Conservation (phyloP, 2,329 filamentous ascomycete genomes). For the Grosmannia huntii region DNA sequence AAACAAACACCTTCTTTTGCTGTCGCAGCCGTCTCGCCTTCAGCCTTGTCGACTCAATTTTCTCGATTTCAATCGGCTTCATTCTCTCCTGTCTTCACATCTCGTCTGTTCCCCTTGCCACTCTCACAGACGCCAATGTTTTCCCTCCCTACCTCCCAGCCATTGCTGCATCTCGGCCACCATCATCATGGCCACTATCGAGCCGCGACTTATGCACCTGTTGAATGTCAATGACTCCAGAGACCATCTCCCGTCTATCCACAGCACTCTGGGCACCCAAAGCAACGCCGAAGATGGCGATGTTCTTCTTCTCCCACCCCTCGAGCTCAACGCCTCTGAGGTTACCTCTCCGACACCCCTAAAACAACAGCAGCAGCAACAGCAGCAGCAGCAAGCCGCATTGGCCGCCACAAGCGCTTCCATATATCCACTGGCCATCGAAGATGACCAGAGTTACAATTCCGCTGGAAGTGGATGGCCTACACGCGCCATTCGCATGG, state of each 20-base stretch:
- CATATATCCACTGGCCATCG: not conserved
- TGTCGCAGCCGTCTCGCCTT: not conserved
- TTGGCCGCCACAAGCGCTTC: not conserved
- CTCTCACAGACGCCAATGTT: slow-evolving; percentile 22
- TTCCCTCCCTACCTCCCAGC: slow-evolving; percentile 12
- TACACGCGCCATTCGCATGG: slow-evolving; percentile 4
- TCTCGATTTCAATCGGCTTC: not conserved
- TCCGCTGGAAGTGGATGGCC: slow-evolving; percentile 1
- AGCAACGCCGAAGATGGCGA: slow-evolving; percentile 6
- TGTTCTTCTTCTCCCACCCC: slow-evolving; percentile 30
- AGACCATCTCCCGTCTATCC: slow-evolving; percentile 12
- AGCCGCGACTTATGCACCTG: slow-evolving; percentile 53
- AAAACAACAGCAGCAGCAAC: not conserved
- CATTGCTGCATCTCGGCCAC: slow-evolving; percentile 41
- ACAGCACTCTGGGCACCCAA: slow-evolving; percentile 29
- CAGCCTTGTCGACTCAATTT: not conserved
- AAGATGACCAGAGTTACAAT: not conserved
- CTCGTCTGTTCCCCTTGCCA: not conserved
- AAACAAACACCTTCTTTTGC: not conserved
- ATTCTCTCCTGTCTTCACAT: not conserved
- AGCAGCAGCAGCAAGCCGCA: not conserved
- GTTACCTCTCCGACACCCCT: slow-evolving; percentile 15
- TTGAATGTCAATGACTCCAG: slow-evolving; percentile 39
- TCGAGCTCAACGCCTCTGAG: slow-evolving; percentile 36
- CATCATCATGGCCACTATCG: slow-evolving; percentile 51